A percentile compares a stretch with the other conserved stretches of the same genome.
Evolutionary conservation across 2,329 filamentous ascomycete genomes (phyloP).

Genomic region (Diaporthe amygdali): DNA sequence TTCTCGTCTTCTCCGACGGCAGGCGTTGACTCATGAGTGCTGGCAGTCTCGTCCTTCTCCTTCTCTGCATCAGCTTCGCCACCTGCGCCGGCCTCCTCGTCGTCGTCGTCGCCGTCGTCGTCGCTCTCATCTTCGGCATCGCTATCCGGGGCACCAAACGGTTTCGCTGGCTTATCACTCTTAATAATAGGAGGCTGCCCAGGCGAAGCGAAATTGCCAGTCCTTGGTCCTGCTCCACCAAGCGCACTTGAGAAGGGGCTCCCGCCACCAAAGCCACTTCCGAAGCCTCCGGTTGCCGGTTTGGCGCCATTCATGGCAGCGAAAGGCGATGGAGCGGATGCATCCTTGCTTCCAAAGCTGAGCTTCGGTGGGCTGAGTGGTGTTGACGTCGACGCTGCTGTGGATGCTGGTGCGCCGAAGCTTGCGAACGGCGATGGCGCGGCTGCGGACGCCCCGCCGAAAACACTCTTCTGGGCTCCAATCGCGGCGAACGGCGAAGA

Average conservation of each 20-base stretch:
- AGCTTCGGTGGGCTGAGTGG: constrained; percentile 39
- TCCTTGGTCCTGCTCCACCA: constrained; percentile 46
- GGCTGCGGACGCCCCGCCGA: constrained; percentile 53
- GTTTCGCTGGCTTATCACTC: constrained; percentile 67
- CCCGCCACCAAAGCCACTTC: constrained; percentile 50
- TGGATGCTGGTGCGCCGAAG: constrained; percentile 40
- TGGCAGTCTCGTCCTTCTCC: constrained; percentile 53
- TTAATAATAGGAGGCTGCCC: constrained; percentile 49
- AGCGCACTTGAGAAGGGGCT: constrained; percentile 41
- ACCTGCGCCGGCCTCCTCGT: constrained; percentile 43
- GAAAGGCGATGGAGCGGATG: constrained; percentile 51
- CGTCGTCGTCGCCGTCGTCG: constrained; percentile 53
- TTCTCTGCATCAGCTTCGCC: constrained; percentile 42
- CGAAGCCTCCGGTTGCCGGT: constrained; percentile 38
- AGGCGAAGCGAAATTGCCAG: constrained; percentile 75
- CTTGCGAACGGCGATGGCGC: constrained; percentile 42
- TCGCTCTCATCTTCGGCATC: constrained; percentile 59
- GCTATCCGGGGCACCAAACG: constrained; percentile 79
- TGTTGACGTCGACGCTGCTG: constrained; percentile 32
- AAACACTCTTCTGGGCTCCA: constrained; percentile 53
- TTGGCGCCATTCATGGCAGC: constrained; percentile 41
- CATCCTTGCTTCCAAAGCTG: constrained; percentile 48
- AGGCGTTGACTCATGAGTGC: constrained; percentile 53
- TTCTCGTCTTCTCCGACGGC: constrained; percentile 62
- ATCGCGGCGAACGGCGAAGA: constrained; percentile 69